phyloP scores from a whole-genome alignment of 768 basidiomycete genomes.

The Boletus bicolor region DNA sequence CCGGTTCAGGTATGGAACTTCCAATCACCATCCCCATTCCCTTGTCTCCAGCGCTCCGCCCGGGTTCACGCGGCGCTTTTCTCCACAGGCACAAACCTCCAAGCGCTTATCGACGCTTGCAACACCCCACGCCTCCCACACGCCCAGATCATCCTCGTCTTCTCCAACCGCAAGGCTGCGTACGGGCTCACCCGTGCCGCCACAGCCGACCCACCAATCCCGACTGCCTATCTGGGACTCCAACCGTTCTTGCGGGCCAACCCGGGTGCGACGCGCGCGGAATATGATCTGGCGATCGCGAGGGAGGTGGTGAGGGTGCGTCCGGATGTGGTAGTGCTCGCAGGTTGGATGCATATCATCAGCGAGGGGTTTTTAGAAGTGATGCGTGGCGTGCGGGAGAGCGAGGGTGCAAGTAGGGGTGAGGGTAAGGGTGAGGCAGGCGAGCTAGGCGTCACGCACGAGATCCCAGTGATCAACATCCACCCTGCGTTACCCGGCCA shows the following conservation, averaged over 20 bases:
- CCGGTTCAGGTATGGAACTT: constrained; percentile 51
- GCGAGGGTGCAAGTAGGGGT: not conserved
- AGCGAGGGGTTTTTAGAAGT: constrained; percentile 76
- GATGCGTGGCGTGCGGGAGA: constrained; percentile 33
- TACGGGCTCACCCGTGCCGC: constrained; percentile 84
- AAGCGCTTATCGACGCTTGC: constrained; percentile 90
- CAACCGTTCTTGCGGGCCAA: constrained; percentile 78
- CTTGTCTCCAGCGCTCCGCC: not conserved
- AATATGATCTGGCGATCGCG: constrained; percentile 85
- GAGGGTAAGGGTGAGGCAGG: constrained; percentile 26
- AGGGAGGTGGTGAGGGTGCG: constrained; percentile 53
- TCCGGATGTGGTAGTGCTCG: constrained; percentile 90
- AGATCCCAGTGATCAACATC: constrained; percentile 88
- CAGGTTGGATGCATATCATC: constrained; percentile 99
- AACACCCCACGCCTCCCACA: constrained; percentile 71
- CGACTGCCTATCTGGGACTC: constrained; percentile 78
- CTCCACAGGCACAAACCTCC: constrained; percentile 82
- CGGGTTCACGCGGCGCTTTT: not conserved
- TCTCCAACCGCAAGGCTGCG: constrained; percentile 91
- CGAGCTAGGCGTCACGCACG: constrained; percentile 14
- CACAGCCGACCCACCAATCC: constrained; percentile 69
- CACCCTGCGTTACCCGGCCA: constrained; percentile 94
- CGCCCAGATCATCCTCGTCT: constrained; percentile 70
- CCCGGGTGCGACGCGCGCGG: constrained; percentile 68
- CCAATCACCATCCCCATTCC: not conserved